These are phyloP conservation scores for Glycine latifolia DNA, from an alignment of 306 rosid genomes.

Conservation along the genomic window DNA sequence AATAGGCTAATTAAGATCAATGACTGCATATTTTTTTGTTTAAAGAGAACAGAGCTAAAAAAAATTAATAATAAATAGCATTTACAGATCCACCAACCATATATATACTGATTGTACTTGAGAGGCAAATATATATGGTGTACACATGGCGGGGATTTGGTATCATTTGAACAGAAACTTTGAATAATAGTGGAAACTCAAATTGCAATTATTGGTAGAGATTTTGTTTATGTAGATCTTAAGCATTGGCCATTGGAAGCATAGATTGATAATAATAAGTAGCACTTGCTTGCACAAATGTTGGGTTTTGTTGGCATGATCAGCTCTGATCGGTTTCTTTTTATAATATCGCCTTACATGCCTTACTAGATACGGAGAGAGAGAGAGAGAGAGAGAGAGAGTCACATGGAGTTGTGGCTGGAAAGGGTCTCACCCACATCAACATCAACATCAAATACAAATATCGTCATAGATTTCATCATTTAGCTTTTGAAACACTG, in stretches of 20 bases:
- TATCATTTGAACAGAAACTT: neutral
- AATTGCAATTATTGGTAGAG: neutral
- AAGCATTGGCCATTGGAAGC: neutral
- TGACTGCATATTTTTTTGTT: neutral
- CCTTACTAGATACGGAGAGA: slow-evolving; percentile 18
- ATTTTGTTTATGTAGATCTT: neutral
- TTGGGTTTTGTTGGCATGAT: neutral
- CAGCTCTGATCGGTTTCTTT: slow-evolving; percentile 1
- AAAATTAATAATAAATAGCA: neutral
- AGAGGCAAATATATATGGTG: neutral
- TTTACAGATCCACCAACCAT: neutral
- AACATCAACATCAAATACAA: neutral
- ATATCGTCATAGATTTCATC: slow-evolving; percentile 64
- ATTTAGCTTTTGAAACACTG: slow-evolving; percentile 63
- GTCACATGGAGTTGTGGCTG: slow-evolving; percentile 60
- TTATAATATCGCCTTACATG: neutral
- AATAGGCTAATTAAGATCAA: neutral
- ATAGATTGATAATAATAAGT: neutral
- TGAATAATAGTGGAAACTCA: neutral
- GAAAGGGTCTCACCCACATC: slow-evolving; percentile 63
- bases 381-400: slow-evolving; percentile 19
- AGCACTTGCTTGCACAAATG: neutral
- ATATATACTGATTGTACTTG: neutral
- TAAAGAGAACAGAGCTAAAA: neutral
- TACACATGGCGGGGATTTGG: neutral